Percentiles rank a stretch among this genome's conserved stretches.
Conservation (phyloP, 2,329 filamentous ascomycete species). For the Clathrospora elynae region DNA sequence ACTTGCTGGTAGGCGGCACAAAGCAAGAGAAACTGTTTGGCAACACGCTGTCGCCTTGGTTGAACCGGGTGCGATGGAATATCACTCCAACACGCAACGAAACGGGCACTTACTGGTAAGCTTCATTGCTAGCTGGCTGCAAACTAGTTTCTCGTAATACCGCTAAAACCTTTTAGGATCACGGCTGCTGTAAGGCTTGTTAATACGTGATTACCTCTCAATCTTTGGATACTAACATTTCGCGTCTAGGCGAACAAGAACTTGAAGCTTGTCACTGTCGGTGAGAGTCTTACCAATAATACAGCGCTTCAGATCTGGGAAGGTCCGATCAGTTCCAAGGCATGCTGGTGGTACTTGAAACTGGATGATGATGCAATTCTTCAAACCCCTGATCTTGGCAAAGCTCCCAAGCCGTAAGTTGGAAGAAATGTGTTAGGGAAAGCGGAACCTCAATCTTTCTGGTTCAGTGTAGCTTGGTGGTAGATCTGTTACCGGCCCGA, state of each 20-base stretch:
- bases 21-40: no score
- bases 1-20: no score
- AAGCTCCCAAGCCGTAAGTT: background rate
- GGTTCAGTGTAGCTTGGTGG: no score
- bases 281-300: background rate
- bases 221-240: background rate
- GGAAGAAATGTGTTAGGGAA: no score
- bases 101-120: background rate
- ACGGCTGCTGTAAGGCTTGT: background rate
- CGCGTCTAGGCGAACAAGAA: background rate
- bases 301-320: background rate
- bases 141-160: conserved; percentile 7
- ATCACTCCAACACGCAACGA: background rate
- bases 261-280: background rate
- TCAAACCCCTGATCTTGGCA: background rate
- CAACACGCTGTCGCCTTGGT: no score
- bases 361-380: background rate
- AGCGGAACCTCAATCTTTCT: no score
- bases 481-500: no score
- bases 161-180: background rate
- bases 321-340: background rate
- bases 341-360: background rate
- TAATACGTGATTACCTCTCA: no score
- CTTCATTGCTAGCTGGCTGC: background rate
- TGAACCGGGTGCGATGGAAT: background rate